Percentiles rank a stretch among this genome's conserved stretches.
These are phyloP conservation scores for Saccharomyces hybrid DNA, from an alignment of 1,139 yeast species.

Conservation along the genomic window DNA sequence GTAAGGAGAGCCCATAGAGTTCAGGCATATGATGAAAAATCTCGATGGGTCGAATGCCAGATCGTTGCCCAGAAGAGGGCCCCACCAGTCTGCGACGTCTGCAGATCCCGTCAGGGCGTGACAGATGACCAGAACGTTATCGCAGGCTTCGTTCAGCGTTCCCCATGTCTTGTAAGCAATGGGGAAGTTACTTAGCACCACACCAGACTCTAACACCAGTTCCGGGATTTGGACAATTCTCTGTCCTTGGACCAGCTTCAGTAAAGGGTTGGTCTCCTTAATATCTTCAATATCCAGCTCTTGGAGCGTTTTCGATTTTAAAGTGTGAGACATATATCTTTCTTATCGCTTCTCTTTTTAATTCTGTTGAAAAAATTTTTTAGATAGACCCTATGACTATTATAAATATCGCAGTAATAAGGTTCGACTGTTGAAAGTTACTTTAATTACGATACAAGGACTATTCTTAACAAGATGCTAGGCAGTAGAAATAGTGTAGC, in stretches of 20 bases:
- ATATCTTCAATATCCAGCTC: constrained; percentile 23
- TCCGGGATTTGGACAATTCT: constrained; percentile 73
- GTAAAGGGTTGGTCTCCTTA: constrained; percentile 49
- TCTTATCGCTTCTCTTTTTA: not conserved
- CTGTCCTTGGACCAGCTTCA: constrained; percentile 70
- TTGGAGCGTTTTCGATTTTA: constrained; percentile 10
- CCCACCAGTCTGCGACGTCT: constrained; percentile 98
- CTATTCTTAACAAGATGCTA: too few species aligned
- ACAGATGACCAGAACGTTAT: constrained; percentile 78
- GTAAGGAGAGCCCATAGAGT: constrained; percentile 90
- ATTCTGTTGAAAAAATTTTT: not conserved
- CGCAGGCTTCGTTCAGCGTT: constrained; percentile 50
- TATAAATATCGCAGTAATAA: not conserved
- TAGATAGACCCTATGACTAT: not conserved
- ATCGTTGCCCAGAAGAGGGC: constrained; percentile 80
- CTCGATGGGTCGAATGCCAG: constrained; percentile 86
- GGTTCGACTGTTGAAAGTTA: not conserved
- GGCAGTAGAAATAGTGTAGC: too few species aligned
- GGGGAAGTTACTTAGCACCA: constrained; percentile 62
- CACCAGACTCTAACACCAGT: constrained; percentile 75
- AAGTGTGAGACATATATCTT: constrained; percentile 7
- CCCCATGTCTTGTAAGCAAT: constrained; percentile 98
- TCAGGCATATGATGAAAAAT: constrained; percentile 78
- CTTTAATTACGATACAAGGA: too few species aligned
- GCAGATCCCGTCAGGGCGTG: constrained; percentile 95